phyloP scores from a whole-genome alignment of 441 rosid species.

The Gossypium gossypioides region DNA sequence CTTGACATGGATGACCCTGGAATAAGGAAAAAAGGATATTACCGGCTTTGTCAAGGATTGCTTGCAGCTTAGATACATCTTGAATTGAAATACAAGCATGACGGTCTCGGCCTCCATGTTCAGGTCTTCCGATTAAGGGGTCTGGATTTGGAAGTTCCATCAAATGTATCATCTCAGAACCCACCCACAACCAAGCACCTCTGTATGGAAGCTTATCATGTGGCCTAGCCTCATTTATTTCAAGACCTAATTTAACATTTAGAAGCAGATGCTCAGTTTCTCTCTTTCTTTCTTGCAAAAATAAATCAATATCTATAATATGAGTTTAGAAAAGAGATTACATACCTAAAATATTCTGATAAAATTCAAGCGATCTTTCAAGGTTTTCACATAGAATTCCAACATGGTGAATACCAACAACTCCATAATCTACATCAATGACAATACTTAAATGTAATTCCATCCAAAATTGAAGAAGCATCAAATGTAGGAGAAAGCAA shows the following conservation, averaged over 20 bases:
- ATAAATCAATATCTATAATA: background rate
- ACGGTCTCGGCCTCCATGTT: constrained; percentile 89
- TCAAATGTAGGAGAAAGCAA: background rate
- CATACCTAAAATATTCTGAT: constrained; percentile 62
- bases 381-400: constrained; percentile 75
- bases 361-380: constrained; percentile 76
- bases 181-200: constrained; percentile 98
- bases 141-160: constrained; percentile 99
- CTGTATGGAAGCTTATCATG: constrained; percentile 88
- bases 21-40: constrained; percentile 7
- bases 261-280: background rate
- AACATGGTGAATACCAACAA: constrained; percentile 74
- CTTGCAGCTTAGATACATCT: constrained; percentile 66
- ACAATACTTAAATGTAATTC: background rate
- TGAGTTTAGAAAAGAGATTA: background rate
- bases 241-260: constrained; percentile 42
- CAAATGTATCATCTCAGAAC: constrained; percentile 89
- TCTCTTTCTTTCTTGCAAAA: background rate
- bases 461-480: background rate
- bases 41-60: constrained; percentile 74
- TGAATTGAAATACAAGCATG: constrained; percentile 79
- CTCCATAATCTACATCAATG: constrained; percentile 56
- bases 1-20: background rate
- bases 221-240: constrained; percentile 89
- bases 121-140: constrained; percentile 77